Evolutionary conservation across 2,329 filamentous ascomycete species (phyloP), one percentile per base, ranked within the genome.

Genomic region (Sporothrix phasma): DNA sequence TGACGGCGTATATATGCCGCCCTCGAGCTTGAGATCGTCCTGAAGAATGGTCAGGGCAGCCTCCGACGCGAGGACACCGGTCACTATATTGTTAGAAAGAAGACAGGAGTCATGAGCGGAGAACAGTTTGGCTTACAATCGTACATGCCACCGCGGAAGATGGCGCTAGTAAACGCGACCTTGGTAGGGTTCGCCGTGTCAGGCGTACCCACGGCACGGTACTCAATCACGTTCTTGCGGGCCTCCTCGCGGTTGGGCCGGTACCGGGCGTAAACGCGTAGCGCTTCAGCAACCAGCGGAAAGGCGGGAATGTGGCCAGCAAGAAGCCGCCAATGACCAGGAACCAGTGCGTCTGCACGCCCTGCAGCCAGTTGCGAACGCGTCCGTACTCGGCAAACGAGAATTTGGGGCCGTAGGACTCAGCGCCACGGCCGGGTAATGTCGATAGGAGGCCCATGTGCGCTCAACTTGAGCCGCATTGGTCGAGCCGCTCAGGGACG

Each of bases 1-100:
- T 0, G 88, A 87, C 0, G 89, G 85, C 1, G 89, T 92, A 67
- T 89, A 83, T 26, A 90, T 76, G 2, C 88, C 89, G 19, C 88
- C 88, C 1, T 78, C 79, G 13, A 90, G 75, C 41, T 79, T 73
- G 13, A 84, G 75, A 15, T 85, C 80, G 45, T 88, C 86, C 65
- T 87, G 79, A 17, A 91, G 75, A 37, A 92, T 76, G 0, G 85
- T 84, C 45, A 82, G 75, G 3, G 88, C 88, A 13, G 82, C 88
- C 69, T 90, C 80, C 1, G 81, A 80, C 15, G 89, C 71, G 31
- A 88, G 78, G 19, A 86, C 71, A 0, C 81, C 89, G 3, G 88
- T 91, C 61, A 90, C 85, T 87, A 61, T 17, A 5, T 34, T 61
- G 61, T 68, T 64, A 68, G 63, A 29, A 5, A 10, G 19, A 22